Evolutionary conservation across 495 filamentous ascomycete genomes (phyloP), one percentile per base, ranked within the genome.

Genomic region (Alectoria sarmentosa): DNA sequence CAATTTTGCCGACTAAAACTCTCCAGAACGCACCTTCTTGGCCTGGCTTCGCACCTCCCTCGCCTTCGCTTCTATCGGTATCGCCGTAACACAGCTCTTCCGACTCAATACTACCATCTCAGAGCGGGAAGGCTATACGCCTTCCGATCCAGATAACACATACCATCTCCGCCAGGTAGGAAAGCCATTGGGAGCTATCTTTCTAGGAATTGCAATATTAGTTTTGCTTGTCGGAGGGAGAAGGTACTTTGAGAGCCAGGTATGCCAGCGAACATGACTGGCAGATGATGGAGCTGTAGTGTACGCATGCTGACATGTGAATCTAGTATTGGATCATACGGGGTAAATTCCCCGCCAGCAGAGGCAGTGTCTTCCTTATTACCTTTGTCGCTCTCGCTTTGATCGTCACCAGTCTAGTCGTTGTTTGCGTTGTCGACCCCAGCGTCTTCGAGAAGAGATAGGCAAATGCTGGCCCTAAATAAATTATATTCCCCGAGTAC

Each of bases 31-130:
- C 37, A 98, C 94, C 4, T 98, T 98, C 75, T 85, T 98, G 28
- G 94, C 94, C 58, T 98, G 94, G 94, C 84, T 98, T 56, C 86
- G 94, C 55, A 98, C 94, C 23, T 96, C 92, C 28, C 82, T 98
- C 52, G 91, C 93, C 57, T 98, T 98, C 73, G 95, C 94, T 44
- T 91, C 88, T 58, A 98, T 98, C 70, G 94, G 94, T 63, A 92
- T 98, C 66, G 94, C 93, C 60, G 85, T 98, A 58, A 97, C 95
- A 2, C 94, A 98, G 75, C 84, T 98, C 58, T 98, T 98, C 77
- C 88, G 94, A 34, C 86, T 98, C 56, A 96, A 96, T 79, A 89
- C 83, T 32, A 79, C 86, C 39, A 76, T 88, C 65, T 70, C 76
- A 14, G 65, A 73, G 26, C 69, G 72, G 28, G 65, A 70, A 28